These are phyloP conservation scores for Pichia sp. DNA, from an alignment of 1,139 yeast genomes.

Conservation along the genomic window DNA sequence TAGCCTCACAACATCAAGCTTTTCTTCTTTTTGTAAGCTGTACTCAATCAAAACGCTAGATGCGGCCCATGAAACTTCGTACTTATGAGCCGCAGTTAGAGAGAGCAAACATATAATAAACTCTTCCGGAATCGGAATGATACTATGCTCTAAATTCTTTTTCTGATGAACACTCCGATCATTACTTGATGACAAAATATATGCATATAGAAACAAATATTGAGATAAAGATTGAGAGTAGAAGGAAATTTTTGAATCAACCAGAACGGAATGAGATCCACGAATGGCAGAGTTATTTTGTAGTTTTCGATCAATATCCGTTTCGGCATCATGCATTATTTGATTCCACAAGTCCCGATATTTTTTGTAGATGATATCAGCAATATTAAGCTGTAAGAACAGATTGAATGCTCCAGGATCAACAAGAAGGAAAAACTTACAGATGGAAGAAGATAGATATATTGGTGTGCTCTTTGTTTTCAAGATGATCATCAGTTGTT, in stretches of 20 bases:
- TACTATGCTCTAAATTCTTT: neutral
- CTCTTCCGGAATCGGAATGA: neutral
- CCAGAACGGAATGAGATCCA: neutral
- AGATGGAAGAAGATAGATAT: neutral
- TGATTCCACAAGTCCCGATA: neutral
- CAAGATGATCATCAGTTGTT: neutral
- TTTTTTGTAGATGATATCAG: neutral
- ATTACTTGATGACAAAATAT: neutral
- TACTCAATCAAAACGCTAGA: conserved; percentile 6
- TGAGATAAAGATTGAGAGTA: conserved; percentile 3
- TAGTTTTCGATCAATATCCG: neutral
- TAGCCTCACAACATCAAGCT: neutral
- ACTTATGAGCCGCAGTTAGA: neutral
- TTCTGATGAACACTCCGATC: neutral
- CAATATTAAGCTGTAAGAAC: neutral
- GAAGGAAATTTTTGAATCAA: neutral
- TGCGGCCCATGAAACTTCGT: conserved; percentile 7
- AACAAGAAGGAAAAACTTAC: neutral
- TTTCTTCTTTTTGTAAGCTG: neutral
- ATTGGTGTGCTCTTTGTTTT: neutral
- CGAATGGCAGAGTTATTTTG: neutral
- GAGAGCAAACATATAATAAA: neutral
- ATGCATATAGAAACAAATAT: conserved; percentile 8
- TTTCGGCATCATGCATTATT: neutral
- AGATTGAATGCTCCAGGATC: neutral